Percentiles rank a stretch among this genome's conserved stretches.
Evolutionary conservation across 352 stramenopile species (phyloP).

Genomic region (Achlya hypogyna): DNA sequence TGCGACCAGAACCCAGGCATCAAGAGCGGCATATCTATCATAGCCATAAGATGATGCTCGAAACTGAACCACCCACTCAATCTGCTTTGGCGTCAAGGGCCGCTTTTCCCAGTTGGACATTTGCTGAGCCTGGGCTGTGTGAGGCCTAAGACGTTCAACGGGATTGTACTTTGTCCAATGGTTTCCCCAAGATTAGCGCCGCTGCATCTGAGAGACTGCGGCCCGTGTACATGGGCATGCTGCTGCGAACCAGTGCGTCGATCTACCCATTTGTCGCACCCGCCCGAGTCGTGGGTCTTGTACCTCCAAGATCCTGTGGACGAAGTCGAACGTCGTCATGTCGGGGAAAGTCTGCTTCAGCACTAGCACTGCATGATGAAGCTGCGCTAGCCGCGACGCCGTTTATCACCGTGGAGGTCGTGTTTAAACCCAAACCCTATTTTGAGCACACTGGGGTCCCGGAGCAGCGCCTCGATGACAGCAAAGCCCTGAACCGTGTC

Average conservation of each 20-base stretch:
- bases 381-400: background rate
- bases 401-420: constrained; percentile 10
- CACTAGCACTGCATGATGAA: background rate
- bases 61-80: constrained; percentile 15
- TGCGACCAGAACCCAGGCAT: constrained; percentile 49
- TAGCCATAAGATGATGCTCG: background rate
- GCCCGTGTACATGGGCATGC: background rate
- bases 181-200: background rate
- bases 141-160: background rate
- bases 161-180: constrained; percentile 8
- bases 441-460: background rate
- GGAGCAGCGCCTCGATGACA: background rate
- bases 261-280: background rate
- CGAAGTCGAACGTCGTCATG: background rate
- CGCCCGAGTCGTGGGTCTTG: background rate
- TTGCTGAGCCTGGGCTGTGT: background rate
- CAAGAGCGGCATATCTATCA: constrained; percentile 44
- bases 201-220: constrained; percentile 9
- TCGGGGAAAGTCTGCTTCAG: constrained; percentile 18
- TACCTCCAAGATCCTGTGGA: constrained; percentile 3
- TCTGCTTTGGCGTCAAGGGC: constrained; percentile 38
- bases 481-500: background rate
- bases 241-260: background rate
- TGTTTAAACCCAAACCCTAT: constrained; percentile 14
- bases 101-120: constrained; percentile 20